Conservation (phyloP, 768 basidiomycete genomes). For the Krasilnikovozyma curviuscula region DNA sequence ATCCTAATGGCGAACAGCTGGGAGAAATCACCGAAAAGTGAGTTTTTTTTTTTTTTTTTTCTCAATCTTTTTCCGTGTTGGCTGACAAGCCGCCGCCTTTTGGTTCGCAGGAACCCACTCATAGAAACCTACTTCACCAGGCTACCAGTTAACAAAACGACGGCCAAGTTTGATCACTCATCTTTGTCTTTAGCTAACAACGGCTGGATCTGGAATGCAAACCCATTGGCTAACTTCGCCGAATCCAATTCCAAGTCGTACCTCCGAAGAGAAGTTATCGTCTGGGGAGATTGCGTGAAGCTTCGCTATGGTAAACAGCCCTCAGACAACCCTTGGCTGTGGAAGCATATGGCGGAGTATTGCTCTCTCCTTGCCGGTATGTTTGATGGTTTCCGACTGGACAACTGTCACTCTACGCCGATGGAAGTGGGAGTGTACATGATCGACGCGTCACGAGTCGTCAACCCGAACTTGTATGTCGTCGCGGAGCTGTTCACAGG, state of each 20-base stretch:
- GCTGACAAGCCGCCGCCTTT: not conserved
- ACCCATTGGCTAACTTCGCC: constrained; percentile 88
- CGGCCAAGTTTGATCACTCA: constrained; percentile 31
- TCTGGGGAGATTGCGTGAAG: constrained; percentile 97
- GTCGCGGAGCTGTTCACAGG: constrained; percentile 96
- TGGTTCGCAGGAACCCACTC: constrained; percentile 44
- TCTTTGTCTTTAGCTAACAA: constrained; percentile 82
- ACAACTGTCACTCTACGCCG: constrained; percentile 97
- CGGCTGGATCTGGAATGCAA: constrained; percentile 96
- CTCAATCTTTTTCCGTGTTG: not conserved
- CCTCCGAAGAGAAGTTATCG: constrained; percentile 85
- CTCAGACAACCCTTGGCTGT: constrained; percentile 76
- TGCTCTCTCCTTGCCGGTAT: constrained; percentile 55
- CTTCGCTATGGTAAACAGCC: constrained; percentile 73
- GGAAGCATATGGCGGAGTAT: constrained; percentile 75
- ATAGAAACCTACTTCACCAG: constrained; percentile 88
- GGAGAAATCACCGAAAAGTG: constrained; percentile 60
- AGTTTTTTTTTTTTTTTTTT: constrained; percentile 9
- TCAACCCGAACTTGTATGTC: constrained; percentile 83
- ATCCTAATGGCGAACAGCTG: constrained; percentile 59
- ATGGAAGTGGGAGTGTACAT: constrained; percentile 86
- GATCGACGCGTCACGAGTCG: constrained; percentile 72
- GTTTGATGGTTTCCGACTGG: constrained; percentile 93
- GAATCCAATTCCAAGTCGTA: constrained; percentile 81
- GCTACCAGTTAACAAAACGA: constrained; percentile 32